phyloP scores from a whole-genome alignment of 768 basidiomycete genomes.

The Plicaturopsis crispa region DNA sequence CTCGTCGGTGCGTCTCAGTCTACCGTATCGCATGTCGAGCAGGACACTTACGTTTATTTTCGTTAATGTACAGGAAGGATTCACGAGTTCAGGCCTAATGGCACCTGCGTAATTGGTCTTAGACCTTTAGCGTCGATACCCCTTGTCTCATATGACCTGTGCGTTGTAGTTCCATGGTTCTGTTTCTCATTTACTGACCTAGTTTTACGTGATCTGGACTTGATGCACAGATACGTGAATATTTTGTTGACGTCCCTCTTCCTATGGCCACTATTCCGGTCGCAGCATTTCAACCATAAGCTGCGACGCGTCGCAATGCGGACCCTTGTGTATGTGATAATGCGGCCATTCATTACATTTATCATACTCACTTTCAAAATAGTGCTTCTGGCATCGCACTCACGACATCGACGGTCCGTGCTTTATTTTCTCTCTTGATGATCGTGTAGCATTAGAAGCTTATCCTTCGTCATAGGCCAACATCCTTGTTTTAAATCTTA shows the following conservation, averaged over 20 bases:
- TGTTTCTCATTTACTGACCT: background rate
- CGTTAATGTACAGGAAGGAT: slow-evolving; percentile 22
- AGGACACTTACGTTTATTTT: background rate
- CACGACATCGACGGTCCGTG: slow-evolving; percentile 35
- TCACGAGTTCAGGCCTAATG: slow-evolving; percentile 25
- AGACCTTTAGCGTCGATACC: slow-evolving; percentile 33
- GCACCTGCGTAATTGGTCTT: slow-evolving; percentile 40
- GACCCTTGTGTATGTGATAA: slow-evolving; percentile 30
- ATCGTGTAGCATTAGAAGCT: background rate
- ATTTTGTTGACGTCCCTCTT: slow-evolving; percentile 34
- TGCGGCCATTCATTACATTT: background rate
- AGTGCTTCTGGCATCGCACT: slow-evolving; percentile 40
- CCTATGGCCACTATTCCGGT: slow-evolving; percentile 36
- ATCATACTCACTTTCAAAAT: no score
- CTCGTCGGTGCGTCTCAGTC: slow-evolving; percentile 24
- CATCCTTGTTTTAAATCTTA: slow-evolving; percentile 34
- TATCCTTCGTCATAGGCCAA: slow-evolving; percentile 21
- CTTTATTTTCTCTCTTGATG: background rate
- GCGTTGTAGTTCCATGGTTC: slow-evolving; percentile 13
- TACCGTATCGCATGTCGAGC: background rate
- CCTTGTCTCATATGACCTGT: slow-evolving; percentile 41
- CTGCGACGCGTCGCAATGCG: slow-evolving; percentile 31
- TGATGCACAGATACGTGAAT: slow-evolving; percentile 19
- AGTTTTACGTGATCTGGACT: no score
- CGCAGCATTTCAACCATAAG: slow-evolving; percentile 21